Conservation (phyloP, 2,329 filamentous ascomycete genomes). For the Exophiala phaeomuriformis region DNA sequence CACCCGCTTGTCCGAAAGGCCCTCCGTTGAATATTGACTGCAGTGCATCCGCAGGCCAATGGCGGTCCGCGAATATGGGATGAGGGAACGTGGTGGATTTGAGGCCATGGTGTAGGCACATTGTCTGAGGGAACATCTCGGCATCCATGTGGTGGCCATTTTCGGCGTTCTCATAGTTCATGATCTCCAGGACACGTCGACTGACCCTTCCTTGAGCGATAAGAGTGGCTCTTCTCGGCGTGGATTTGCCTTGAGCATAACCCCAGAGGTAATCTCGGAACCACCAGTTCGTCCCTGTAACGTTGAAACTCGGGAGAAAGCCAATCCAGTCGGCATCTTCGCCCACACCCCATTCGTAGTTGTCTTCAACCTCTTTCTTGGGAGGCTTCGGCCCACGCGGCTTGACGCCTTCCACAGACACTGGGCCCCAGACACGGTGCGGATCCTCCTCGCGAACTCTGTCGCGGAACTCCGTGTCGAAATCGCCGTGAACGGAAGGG, state of each 20-base stretch:
- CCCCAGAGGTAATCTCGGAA: slow-evolving; percentile 34
- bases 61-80: slow-evolving; percentile 70
- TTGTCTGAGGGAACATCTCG: slow-evolving; percentile 70
- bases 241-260: slow-evolving; percentile 42
- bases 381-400: slow-evolving; percentile 60
- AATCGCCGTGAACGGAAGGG: slow-evolving; percentile 46
- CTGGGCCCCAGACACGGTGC: slow-evolving; percentile 56
- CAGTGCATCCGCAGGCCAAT: slow-evolving; percentile 46
- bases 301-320: slow-evolving; percentile 73
- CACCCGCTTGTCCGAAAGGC: slow-evolving; percentile 30
- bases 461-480: slow-evolving; percentile 30
- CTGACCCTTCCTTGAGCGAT: slow-evolving; percentile 69
- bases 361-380: slow-evolving; percentile 50
- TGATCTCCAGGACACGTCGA: slow-evolving; percentile 62
- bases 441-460: slow-evolving; percentile 24
- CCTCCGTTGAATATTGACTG: slow-evolving; percentile 32
- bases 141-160: slow-evolving; percentile 68
- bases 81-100: slow-evolving; percentile 74
- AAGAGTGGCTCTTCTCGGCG: slow-evolving; percentile 68
- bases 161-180: slow-evolving; percentile 66
- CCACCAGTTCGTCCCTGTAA: slow-evolving; percentile 62
- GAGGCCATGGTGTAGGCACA: slow-evolving; percentile 67
- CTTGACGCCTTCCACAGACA: slow-evolving; percentile 50
- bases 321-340: slow-evolving; percentile 69
- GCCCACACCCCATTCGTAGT: slow-evolving; percentile 68